A percentile compares a stretch with the other conserved stretches of the same genome.
Conservation (phyloP, 2,329 filamentous ascomycete species). For the Byssoonygena ceratinophila region DNA sequence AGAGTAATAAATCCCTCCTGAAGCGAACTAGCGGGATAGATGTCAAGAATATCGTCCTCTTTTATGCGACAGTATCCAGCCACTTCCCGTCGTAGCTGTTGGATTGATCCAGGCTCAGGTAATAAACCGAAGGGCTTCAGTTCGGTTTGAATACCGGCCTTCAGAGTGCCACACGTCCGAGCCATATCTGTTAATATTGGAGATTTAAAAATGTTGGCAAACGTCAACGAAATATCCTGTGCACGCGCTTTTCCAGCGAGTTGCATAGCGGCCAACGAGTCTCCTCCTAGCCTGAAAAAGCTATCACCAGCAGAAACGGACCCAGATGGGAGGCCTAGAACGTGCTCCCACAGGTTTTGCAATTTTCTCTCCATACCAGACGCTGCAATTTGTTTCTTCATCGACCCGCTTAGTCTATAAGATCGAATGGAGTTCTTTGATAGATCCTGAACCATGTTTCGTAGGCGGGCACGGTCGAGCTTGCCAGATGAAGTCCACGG, state of each 20-base stretch:
- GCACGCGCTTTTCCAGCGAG: constrained; percentile 18
- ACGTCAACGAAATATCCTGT: constrained; percentile 17
- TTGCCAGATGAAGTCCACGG: constrained; percentile 33
- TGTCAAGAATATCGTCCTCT: constrained; percentile 26
- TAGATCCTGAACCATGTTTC: constrained; percentile 21
- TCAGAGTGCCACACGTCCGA: constrained; percentile 5
- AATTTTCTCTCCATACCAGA: constrained; percentile 13
- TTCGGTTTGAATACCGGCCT: neutral
- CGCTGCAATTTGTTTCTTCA: constrained; percentile 6
- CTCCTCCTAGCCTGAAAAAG: constrained; percentile 20
- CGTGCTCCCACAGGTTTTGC: constrained; percentile 14
- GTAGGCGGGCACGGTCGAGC: constrained; percentile 25
- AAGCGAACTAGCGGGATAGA: constrained; percentile 37
- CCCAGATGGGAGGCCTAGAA: constrained; percentile 8
- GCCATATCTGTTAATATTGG: constrained; percentile 31
- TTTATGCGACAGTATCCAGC: constrained; percentile 26
- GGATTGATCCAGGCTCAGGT: constrained; percentile 13
- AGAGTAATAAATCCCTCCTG: constrained; percentile 41
- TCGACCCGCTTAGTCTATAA: constrained; percentile 11
- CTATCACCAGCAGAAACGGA: constrained; percentile 15
- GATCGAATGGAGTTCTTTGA: constrained; percentile 13
- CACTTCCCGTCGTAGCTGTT: constrained; percentile 16
- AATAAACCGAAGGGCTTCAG: constrained; percentile 17
- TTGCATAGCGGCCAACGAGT: constrained; percentile 21
- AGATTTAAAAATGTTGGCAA: constrained; percentile 22